These are phyloP conservation scores for Sonneratia alba DNA, from an alignment of 345 rosid species.

Conservation along the genomic window DNA sequence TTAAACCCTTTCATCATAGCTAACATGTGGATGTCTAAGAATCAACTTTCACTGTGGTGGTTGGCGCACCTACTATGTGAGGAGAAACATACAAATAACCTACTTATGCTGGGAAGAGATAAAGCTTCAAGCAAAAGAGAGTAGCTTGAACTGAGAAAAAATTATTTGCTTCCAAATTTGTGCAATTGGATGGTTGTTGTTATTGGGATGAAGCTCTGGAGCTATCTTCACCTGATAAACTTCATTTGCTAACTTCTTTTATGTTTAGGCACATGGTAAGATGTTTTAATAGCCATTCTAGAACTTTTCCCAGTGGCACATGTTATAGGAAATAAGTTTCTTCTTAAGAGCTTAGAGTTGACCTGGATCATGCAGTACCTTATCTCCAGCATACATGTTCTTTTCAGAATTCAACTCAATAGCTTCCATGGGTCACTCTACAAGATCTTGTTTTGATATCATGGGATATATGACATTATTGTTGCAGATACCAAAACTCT, in stretches of 20 bases:
- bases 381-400: neutral
- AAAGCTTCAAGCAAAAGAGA: neutral
- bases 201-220: neutral
- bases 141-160: neutral
- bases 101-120: neutral
- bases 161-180: neutral
- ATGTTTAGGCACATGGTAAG: neutral
- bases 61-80: no score
- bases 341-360: neutral
- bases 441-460: neutral
- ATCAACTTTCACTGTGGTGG: no score
- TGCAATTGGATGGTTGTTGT: neutral
- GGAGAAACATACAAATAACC: no score
- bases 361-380: neutral
- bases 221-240: neutral
- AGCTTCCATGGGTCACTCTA: neutral
- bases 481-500: no score
- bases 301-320: neutral
- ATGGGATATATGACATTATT: neutral
- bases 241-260: neutral
- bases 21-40: no score
- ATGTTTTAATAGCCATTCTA: neutral
- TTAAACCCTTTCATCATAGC: no score
- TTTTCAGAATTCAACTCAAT: neutral
- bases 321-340: neutral